These are phyloP conservation scores for Cadophora gregata DNA, from an alignment of 2,329 filamentous ascomycete species.

Conservation along the genomic window DNA sequence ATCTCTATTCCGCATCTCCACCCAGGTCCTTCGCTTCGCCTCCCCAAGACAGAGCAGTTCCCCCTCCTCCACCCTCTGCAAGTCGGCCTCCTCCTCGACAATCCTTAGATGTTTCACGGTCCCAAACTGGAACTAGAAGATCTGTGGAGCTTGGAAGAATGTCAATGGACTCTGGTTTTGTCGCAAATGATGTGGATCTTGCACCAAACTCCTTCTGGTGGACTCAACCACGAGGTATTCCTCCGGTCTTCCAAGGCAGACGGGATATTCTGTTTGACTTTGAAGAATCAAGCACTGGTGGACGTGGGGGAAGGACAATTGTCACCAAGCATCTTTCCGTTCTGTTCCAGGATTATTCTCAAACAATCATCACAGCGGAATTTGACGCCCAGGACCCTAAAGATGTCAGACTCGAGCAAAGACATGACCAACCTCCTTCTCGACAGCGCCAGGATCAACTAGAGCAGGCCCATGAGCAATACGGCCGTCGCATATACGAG, in stretches of 20 bases:
- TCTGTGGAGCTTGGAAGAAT: conserved; percentile 75
- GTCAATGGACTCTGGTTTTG: conserved; percentile 79
- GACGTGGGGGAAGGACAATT: conserved; percentile 71
- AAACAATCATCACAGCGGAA: conserved; percentile 82
- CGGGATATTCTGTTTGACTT: conserved; percentile 84
- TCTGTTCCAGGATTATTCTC: conserved; percentile 95
- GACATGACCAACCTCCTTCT: conserved; percentile 83
- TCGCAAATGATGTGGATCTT: conserved; percentile 87
- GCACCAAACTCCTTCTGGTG: conserved; percentile 81
- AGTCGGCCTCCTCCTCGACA: conserved; percentile 53
- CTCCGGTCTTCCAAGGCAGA: conserved; percentile 81
- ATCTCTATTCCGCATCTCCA: conserved; percentile 45
- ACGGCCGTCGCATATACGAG: conserved; percentile 78
- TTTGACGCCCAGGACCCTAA: conserved; percentile 78
- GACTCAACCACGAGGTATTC: conserved; percentile 78
- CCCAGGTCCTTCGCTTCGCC: conserved; percentile 42
- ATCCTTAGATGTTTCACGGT: conserved; percentile 69
- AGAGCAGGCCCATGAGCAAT: conserved; percentile 81
- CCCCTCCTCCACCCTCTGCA: conserved; percentile 50
- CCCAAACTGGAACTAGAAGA: conserved; percentile 54
- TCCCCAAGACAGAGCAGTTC: conserved; percentile 48
- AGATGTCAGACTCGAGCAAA: conserved; percentile 80
- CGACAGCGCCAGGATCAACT: conserved; percentile 90
- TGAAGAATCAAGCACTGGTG: conserved; percentile 75
- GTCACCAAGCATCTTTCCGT: conserved; percentile 84